A percentile compares a stretch with the other conserved stretches of the same genome.
Evolutionary conservation across 495 filamentous ascomycete species (phyloP).

Genomic region (Beverwykella pulmonaria): DNA sequence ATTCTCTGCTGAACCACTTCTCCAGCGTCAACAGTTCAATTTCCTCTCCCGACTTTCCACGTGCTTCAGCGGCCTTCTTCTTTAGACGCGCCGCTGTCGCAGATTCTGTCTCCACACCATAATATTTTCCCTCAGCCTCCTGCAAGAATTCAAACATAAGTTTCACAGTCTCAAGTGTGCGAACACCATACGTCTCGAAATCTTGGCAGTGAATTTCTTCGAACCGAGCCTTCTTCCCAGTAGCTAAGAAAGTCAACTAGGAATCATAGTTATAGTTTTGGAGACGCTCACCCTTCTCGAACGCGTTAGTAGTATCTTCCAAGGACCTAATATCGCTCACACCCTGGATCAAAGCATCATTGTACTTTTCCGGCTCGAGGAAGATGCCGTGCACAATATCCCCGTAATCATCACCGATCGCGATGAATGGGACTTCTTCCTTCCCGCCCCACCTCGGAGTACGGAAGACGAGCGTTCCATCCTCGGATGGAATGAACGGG

Average conservation of each 20-base stretch:
- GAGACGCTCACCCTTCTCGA: constrained; percentile 22
- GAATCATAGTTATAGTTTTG: not conserved
- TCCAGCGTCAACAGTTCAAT: constrained; percentile 18
- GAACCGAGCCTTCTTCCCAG: constrained; percentile 18
- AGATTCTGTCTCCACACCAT: constrained; percentile 22
- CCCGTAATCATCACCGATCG: constrained; percentile 43
- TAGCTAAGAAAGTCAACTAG: not conserved
- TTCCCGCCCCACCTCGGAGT: constrained; percentile 42
- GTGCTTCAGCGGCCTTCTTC: constrained; percentile 16
- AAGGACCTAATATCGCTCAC: constrained; percentile 21
- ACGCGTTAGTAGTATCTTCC: not conserved
- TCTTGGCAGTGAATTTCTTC: constrained; percentile 18
- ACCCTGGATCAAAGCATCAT: constrained; percentile 25
- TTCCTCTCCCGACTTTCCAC: constrained; percentile 17
- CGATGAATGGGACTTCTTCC: constrained; percentile 42
- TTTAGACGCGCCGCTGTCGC: constrained; percentile 15
- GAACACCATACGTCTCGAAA: constrained; percentile 17
- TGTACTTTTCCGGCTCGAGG: constrained; percentile 38
- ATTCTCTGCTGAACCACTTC: constrained; percentile 20
- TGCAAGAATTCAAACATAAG: constrained; percentile 22
- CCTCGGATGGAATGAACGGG: constrained; percentile 32
- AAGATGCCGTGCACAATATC: constrained; percentile 47
- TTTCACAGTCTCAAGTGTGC: constrained; percentile 18
- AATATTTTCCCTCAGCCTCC: constrained; percentile 20
- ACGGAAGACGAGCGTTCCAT: constrained; percentile 36